These are phyloP conservation scores for Dichotomocladium elegans DNA, from an alignment of 371 early-diverging fungal species.

Conservation along the genomic window DNA sequence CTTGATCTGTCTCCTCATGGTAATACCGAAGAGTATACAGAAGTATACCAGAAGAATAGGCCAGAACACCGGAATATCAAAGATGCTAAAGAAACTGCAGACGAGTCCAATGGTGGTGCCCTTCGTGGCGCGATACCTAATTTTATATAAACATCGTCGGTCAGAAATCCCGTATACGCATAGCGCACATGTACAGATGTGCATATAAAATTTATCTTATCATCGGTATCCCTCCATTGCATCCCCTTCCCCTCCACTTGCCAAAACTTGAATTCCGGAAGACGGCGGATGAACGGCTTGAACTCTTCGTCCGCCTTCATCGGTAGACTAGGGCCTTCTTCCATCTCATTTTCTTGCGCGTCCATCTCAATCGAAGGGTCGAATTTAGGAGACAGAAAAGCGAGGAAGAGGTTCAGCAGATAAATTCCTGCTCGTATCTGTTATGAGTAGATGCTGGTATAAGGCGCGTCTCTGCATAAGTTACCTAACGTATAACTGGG, in stretches of 20 bases:
- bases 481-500: conserved; percentile 54
- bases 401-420: conserved; percentile 90
- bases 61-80: conserved; percentile 99
- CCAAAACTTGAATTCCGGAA: conserved; percentile 99
- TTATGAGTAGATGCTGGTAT: too few species aligned
- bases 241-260: conserved; percentile 23
- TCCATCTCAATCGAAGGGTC: conserved; percentile 83
- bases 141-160: not conserved
- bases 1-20: conserved; percentile 93
- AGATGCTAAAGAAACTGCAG: conserved; percentile 82
- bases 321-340: conserved; percentile 79
- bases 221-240: too few species aligned
- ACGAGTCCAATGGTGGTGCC: conserved; percentile 75
- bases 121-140: conserved; percentile 77
- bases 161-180: not conserved
- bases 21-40: conserved; percentile 87
- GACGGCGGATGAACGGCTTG: conserved; percentile 94
- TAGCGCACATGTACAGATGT: not conserved
- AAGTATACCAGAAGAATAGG: conserved; percentile 93
- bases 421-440: too few species aligned
- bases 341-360: conserved; percentile 68
- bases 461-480: not conserved
- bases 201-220: too few species aligned
- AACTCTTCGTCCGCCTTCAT: conserved; percentile 94
- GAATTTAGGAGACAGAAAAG: conserved; percentile 94